These are phyloP conservation scores for Skeletonema tropicum DNA, from an alignment of 108 stramenopile species.

Conservation along the genomic window DNA sequence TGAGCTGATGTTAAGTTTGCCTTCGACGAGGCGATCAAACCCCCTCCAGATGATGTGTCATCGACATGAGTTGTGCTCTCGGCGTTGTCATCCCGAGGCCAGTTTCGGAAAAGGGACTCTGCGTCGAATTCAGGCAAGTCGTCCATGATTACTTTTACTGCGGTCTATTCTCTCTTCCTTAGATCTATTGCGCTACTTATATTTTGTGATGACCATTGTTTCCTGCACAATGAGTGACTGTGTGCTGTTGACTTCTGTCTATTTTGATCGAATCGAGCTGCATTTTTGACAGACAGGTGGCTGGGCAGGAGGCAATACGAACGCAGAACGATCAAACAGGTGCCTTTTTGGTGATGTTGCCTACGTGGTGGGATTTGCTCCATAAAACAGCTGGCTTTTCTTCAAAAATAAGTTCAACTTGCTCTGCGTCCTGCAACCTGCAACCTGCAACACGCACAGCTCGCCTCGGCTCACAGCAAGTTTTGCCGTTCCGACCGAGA, in stretches of 20 bases:
- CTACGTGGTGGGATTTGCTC: not conserved
- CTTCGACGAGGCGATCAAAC: not conserved
- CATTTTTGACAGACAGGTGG: not conserved
- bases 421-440: too few species aligned
- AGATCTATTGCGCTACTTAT: not conserved
- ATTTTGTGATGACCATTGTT: not conserved
- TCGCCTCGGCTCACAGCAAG: too few species aligned
- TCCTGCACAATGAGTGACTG: not conserved
- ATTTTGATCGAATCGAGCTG: not conserved
- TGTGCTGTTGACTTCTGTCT: too few species aligned
- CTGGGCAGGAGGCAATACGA: not conserved
- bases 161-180: not conserved
- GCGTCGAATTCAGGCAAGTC: constrained; percentile 7
- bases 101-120: constrained; percentile 1
- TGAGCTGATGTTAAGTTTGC: not conserved
- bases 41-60: not conserved
- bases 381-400: not conserved
- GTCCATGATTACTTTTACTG: not conserved
- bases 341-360: not conserved
- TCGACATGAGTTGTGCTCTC: not conserved
- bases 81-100: not conserved
- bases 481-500: too few species aligned
- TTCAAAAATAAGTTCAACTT: not conserved
- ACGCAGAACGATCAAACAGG: not conserved
- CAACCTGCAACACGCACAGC: too few species aligned